Conservation (phyloP, 169 alveolate genomes). For the Miamiensis avidus region DNA sequence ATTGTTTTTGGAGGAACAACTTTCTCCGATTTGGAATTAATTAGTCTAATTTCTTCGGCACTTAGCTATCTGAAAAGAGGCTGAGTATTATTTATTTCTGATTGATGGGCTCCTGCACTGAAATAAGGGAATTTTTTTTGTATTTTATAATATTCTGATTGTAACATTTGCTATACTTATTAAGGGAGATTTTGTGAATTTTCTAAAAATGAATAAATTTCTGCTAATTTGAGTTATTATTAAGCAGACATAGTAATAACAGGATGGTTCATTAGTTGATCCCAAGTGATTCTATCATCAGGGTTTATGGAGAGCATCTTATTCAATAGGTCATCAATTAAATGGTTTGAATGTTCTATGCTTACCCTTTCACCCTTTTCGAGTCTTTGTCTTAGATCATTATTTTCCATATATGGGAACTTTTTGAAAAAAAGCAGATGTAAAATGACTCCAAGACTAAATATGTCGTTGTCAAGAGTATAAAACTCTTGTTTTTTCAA, state of each 20-base stretch:
- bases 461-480: neutral
- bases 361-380: neutral
- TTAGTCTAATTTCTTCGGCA: too few relatives aligned
- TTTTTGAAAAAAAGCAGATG: neutral
- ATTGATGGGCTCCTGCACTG: too few relatives aligned
- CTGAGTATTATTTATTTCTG: too few relatives aligned
- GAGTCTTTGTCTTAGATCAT: neutral
- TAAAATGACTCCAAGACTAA: neutral
- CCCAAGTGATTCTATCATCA: neutral
- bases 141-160: too few relatives aligned
- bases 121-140: too few relatives aligned
- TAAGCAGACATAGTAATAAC: neutral
- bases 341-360: neutral
- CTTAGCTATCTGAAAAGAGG: too few relatives aligned
- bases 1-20: too few relatives aligned
- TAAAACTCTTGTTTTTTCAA: neutral
- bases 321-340: neutral
- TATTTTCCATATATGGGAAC: neutral
- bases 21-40: too few relatives aligned
- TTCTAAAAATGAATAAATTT: neutral
- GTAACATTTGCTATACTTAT: too few relatives aligned
- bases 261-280: neutral
- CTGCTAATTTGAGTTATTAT: neutral
- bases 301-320: neutral
- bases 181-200: neutral